Evolutionary conservation across 2,329 filamentous ascomycete genomes (phyloP).

Genomic region (Capronia epimyces): DNA sequence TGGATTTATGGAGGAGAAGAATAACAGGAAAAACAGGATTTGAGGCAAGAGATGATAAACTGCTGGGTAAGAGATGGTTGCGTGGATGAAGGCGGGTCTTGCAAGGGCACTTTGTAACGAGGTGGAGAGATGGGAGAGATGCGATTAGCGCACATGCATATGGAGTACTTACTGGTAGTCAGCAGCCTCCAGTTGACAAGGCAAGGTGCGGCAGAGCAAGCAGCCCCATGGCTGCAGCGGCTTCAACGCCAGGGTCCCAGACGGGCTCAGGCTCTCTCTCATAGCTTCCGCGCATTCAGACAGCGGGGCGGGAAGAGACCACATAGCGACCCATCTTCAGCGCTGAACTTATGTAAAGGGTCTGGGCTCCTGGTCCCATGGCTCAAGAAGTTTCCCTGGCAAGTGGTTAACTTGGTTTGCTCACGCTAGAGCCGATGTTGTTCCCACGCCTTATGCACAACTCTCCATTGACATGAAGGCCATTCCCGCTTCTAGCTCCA

Average conservation of each 20-base stretch:
- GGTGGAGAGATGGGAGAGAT: constrained; percentile 7
- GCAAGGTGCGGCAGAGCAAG: neutral
- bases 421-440: neutral
- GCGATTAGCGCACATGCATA: constrained; percentile 8
- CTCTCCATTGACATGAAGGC: too few relatives aligned
- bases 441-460: too few relatives aligned
- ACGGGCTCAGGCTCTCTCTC: constrained; percentile 3
- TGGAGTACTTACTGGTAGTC: neutral
- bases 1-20: constrained; percentile 4
- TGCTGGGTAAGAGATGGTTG: constrained; percentile 10
- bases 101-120: constrained; percentile 21
- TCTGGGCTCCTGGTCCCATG: neutral
- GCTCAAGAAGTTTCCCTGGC: neutral
- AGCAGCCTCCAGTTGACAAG: neutral
- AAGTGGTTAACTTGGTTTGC: neutral
- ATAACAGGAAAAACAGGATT: constrained; percentile 6
- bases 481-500: constrained; percentile 16
- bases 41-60: constrained; percentile 15
- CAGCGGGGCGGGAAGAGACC: constrained; percentile 14
- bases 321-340: constrained; percentile 21
- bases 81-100: constrained; percentile 15
- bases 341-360: constrained; percentile 1
- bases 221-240: neutral
- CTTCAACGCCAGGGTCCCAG: neutral
- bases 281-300: neutral